Evolutionary conservation across 495 filamentous ascomycete species (phyloP).

Genomic region (Neurospora sp.): DNA sequence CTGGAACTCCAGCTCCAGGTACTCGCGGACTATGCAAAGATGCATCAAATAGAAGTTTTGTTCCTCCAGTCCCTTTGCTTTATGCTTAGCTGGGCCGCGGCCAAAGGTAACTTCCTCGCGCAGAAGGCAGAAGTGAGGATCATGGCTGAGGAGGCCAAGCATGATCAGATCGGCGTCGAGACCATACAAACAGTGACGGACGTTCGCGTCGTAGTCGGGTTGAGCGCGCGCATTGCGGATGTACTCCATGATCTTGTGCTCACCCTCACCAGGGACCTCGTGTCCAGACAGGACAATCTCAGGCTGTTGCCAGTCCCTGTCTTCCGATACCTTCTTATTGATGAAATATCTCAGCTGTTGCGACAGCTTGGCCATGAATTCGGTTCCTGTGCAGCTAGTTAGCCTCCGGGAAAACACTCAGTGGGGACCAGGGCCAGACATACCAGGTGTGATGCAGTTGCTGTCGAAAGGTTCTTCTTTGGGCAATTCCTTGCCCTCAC

Average conservation of each 20-base stretch:
- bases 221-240: constrained; percentile 95
- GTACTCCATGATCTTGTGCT: constrained; percentile 99
- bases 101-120: constrained; percentile 98
- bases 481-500: constrained; percentile 82
- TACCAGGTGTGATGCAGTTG: constrained; percentile 94
- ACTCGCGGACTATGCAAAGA: constrained; percentile 93
- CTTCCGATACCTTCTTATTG: constrained; percentile 96
- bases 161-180: constrained; percentile 98
- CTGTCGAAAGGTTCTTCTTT: constrained; percentile 96
- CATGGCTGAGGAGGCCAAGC: constrained; percentile 92
- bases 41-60: constrained; percentile 99
- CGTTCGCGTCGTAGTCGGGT: constrained; percentile 85
- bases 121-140: constrained; percentile 95
- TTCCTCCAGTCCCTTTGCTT: constrained; percentile 92
- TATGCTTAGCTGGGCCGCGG: constrained; percentile 59
- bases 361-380: constrained; percentile 95
- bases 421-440: background rate
- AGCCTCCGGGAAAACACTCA: background rate
- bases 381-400: constrained; percentile 40
- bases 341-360: constrained; percentile 95
- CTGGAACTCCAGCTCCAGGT: constrained; percentile 93
- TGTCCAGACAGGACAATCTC: constrained; percentile 96
- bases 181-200: constrained; percentile 94
- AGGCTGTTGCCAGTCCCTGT: constrained; percentile 91
- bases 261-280: constrained; percentile 97